Percentiles rank a stretch among this genome's conserved stretches.
Evolutionary conservation across 2,329 filamentous ascomycete genomes (phyloP).

Genomic region (Paraphoma sp.): DNA sequence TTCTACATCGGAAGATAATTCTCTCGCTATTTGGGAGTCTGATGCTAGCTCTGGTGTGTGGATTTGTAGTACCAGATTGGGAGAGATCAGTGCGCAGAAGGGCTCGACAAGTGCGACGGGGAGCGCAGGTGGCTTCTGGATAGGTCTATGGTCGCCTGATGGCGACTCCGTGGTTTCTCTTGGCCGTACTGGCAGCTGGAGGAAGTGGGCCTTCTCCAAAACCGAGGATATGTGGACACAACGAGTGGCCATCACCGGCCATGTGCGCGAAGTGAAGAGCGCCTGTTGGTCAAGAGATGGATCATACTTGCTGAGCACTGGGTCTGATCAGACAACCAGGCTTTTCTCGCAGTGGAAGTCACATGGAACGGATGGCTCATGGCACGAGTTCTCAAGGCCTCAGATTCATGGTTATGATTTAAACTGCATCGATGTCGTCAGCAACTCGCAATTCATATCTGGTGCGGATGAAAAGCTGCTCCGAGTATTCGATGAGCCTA

Average conservation of each 20-base stretch:
- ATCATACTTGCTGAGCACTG: conserved; percentile 85
- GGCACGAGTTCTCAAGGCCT: conserved; percentile 95
- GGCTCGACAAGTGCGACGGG: conserved; percentile 96
- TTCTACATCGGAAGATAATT: conserved; percentile 93
- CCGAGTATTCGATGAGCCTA: conserved; percentile 90
- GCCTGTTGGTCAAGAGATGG: conserved; percentile 85
- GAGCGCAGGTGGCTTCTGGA: conserved; percentile 96
- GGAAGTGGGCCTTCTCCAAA: conserved; percentile 75
- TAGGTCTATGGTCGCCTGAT: conserved; percentile 86
- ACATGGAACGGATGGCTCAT: conserved; percentile 59
- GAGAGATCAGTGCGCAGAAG: conserved; percentile 93
- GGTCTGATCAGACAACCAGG: conserved; percentile 90
- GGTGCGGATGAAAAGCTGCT: conserved; percentile 98
- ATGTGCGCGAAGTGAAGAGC: conserved; percentile 81
- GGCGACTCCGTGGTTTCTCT: conserved; percentile 79
- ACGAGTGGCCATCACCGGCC: conserved; percentile 78
- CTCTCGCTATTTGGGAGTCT: conserved; percentile 88
- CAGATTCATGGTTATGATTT: conserved; percentile 99
- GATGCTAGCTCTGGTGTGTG: conserved; percentile 87
- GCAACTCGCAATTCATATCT: conserved; percentile 80
- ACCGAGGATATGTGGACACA: conserved; percentile 75
- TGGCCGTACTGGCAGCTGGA: conserved; percentile 91
- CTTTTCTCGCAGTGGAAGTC: conserved; percentile 81
- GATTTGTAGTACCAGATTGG: conserved; percentile 83
- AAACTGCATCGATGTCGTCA: conserved; percentile 86